Base-by-base conservation (phyloP, 331 rosid genomes). In the Acacia pycnantha region DNA sequence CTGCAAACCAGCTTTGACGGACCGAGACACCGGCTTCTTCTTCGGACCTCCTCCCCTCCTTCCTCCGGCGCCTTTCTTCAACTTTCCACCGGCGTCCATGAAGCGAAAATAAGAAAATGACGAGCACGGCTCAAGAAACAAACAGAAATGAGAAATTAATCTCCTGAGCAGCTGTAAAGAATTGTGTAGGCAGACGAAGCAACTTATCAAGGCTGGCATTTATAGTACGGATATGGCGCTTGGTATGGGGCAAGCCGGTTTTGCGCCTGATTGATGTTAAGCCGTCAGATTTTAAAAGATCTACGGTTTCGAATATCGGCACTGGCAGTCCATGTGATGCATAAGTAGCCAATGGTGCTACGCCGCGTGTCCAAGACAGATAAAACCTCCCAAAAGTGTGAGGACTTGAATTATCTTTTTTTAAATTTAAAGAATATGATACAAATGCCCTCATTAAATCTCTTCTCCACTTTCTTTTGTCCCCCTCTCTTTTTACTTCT, bases 1-100 rank as follows among this genome's bases (percentile, higher is more conserved):
- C 21, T 69, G 53, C 3, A 69, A 33, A 6, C 74, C 74, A n/a
- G 33, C 74, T 41, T 69, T 69, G 21, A 69, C 53, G 2, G 74
- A 69, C 11, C 74, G 51, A 69, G 74, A 40, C 18, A 69, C 74
- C 1, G 74, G 53, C 35, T 69, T 69, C 74, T 69, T 41, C 21
- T 69, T 69, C 18, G 53, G 74, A n/a, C 74, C 53, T 1, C 74
- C 53, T 21, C 74, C 74, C 21, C 31, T 69, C 74, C 53, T 69
- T 41, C 74, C 53, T 41, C 53, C 74, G 0, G 74, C 53, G 1
- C 74, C 74, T 41, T 69, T 69, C 74, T 69, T 69, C 53, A 69
- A 5, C 74, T 69, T 69, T 2, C 53, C 74, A n/a, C 53, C 33
- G 53, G 74, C 24, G 11, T 69, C 74, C 74, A 69, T 68, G 50